Conservation (phyloP, 2,329 filamentous ascomycete species). For the Acrocalymma vagum region DNA sequence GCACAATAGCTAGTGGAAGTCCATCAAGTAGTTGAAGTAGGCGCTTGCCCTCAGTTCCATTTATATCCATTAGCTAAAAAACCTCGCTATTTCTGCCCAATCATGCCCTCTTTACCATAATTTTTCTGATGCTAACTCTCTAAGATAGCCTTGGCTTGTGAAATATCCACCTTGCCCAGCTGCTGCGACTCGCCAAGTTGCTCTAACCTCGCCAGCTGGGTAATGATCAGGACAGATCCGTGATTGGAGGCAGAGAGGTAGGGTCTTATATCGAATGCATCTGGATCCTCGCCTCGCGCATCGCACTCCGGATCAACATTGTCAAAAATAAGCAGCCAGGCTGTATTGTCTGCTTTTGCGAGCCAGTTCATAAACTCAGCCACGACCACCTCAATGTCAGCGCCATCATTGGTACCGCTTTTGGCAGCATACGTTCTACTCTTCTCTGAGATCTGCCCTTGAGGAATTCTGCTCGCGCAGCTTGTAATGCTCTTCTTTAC, state of each 20-base stretch:
- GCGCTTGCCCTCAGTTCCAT: constrained; percentile 11
- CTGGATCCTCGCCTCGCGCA: constrained; percentile 6
- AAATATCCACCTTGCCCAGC: constrained; percentile 16
- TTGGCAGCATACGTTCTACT: constrained; percentile 19
- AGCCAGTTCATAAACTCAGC: constrained; percentile 26
- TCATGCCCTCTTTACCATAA: constrained; percentile 15
- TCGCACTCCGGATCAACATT: constrained; percentile 21
- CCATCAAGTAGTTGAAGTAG: constrained; percentile 26
- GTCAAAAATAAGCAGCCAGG: constrained; percentile 26
- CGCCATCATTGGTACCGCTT: constrained; percentile 8
- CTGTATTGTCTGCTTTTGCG: constrained; percentile 15
- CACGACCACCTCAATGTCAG: constrained; percentile 19
- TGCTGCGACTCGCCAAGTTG: constrained; percentile 16
- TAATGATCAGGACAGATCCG: constrained; percentile 27
- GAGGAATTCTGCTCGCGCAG: constrained; percentile 23
- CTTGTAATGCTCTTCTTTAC: constrained; percentile 28
- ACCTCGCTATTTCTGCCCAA: background rate
- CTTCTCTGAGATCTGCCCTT: constrained; percentile 19
- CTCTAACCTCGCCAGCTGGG: constrained; percentile 15
- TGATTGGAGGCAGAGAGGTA: constrained; percentile 19
- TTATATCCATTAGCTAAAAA: constrained; percentile 19
- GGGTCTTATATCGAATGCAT: constrained; percentile 17
- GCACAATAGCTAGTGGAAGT: constrained; percentile 30
- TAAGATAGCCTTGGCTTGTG: constrained; percentile 25
- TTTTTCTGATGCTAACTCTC: constrained; percentile 21